Conservation (phyloP, 371 early-diverging fungal genomes). For the Lichtheimia hyalospora region DNA sequence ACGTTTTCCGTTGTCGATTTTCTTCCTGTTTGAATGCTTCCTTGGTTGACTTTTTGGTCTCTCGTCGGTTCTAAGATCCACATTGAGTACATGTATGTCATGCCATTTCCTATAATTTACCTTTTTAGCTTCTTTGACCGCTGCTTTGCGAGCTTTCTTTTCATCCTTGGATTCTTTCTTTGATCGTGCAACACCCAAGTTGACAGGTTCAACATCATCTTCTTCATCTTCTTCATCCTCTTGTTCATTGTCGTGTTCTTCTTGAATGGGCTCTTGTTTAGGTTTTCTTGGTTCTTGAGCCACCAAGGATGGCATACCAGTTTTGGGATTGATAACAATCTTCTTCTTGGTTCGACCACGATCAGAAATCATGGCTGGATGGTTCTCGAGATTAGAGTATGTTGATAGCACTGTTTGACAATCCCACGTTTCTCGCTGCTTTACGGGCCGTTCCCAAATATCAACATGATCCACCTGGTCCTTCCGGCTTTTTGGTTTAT, state of each 20-base stretch:
- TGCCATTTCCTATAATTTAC: constrained; percentile 17
- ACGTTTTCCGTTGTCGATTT: constrained; percentile 47
- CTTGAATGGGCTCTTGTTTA: constrained; percentile 19
- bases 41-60: constrained; percentile 76
- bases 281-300: constrained; percentile 41
- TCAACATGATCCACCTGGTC: constrained; percentile 10
- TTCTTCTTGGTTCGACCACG: constrained; percentile 34
- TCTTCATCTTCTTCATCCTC: constrained; percentile 48
- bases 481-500: constrained; percentile 26
- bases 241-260: constrained; percentile 29
- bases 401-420: constrained; percentile 78
- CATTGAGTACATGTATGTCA: neutral
- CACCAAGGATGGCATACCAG: constrained; percentile 64
- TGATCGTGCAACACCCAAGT: constrained; percentile 61
- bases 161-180: constrained; percentile 85
- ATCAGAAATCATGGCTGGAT: constrained; percentile 71
- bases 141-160: constrained; percentile 84
- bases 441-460: constrained; percentile 21
- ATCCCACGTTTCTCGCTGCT: constrained; percentile 74
- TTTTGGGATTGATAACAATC: constrained; percentile 62
- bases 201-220: constrained; percentile 42
- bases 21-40: constrained; percentile 71
- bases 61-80: constrained; percentile 56
- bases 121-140: constrained; percentile 78
- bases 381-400: constrained; percentile 84